Evolutionary conservation across 495 filamentous ascomycete genomes (phyloP).

Genomic region (Neurospora sp.): DNA sequence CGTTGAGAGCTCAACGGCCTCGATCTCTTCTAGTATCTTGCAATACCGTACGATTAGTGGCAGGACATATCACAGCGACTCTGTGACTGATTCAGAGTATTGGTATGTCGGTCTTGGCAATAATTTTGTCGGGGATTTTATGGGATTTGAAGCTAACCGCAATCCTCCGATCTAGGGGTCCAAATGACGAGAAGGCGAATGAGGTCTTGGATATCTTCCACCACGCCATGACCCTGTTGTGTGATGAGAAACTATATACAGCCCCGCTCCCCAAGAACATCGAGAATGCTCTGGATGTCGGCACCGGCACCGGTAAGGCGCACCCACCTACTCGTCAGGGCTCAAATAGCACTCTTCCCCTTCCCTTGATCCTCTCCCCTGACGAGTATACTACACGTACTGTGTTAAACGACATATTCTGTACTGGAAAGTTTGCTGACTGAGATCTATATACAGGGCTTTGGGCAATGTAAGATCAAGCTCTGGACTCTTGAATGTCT

Average conservation of each 20-base stretch:
- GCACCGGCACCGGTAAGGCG: constrained; percentile 43
- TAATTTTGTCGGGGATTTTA: too few species aligned
- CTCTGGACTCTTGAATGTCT: not conserved
- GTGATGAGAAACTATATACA: constrained; percentile 42
- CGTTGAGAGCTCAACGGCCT: constrained; percentile 11
- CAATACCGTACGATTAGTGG: constrained; percentile 24
- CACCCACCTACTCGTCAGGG: not conserved
- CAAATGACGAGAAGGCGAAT: constrained; percentile 22
- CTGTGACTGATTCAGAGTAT: constrained; percentile 12
- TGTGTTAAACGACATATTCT: not conserved
- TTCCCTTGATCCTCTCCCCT: not conserved
- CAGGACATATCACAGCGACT: constrained; percentile 18
- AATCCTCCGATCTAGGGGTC: constrained; percentile 15
- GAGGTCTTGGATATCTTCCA: constrained; percentile 25
- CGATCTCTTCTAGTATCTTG: constrained; percentile 26
- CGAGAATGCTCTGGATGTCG: constrained; percentile 47
- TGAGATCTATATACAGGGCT: constrained; percentile 13
- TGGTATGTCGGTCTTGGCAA: constrained; percentile 12
- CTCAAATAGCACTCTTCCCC: not conserved
- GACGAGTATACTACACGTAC: not conserved
- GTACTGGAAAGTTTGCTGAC: not conserved
- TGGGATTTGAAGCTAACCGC: not conserved
- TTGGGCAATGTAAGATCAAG: constrained; percentile 3
- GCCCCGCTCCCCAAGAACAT: constrained; percentile 39
- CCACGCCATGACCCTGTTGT: constrained; percentile 20